Conservation (phyloP, 495 filamentous ascomycete species). For the Lophiostoma macrostomum region DNA sequence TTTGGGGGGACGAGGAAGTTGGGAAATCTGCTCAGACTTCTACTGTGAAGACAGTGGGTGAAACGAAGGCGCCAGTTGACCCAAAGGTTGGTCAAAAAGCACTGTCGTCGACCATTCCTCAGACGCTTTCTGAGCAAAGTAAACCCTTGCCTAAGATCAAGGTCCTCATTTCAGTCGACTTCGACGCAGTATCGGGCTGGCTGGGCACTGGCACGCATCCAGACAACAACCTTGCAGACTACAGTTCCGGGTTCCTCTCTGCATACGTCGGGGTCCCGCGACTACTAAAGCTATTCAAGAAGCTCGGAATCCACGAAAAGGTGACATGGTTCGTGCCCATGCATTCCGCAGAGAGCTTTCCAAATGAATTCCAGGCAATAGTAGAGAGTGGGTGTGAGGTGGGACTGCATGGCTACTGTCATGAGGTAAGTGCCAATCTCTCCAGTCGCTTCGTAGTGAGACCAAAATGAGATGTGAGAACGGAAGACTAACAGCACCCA, state of each 20-base stretch:
- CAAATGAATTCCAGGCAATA: conserved; percentile 51
- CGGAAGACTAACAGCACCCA: conserved; percentile 15
- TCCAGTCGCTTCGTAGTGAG: background rate
- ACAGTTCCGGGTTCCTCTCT: conserved; percentile 57
- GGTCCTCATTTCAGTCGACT: conserved; percentile 55
- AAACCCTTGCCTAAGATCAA: conserved; percentile 47
- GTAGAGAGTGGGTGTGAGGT: conserved; percentile 58
- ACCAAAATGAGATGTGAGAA: too few species aligned
- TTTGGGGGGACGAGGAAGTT: conserved; percentile 48
- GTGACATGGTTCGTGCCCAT: conserved; percentile 65
- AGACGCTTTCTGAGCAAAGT: conserved; percentile 34
- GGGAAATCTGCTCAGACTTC: background rate
- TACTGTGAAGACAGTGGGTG: background rate
- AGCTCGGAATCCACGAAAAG: conserved; percentile 50
- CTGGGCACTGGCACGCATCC: conserved; percentile 54
- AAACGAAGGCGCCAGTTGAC: background rate
- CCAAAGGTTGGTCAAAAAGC: background rate
- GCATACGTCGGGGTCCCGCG: conserved; percentile 59
- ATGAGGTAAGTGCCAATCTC: conserved; percentile 41
- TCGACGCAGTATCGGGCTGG: conserved; percentile 60
- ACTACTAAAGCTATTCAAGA: conserved; percentile 56
- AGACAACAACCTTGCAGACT: conserved; percentile 57
- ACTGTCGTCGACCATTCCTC: background rate
- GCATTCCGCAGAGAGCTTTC: conserved; percentile 61
- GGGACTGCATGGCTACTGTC: conserved; percentile 60